Base-by-base conservation (phyloP, 2,329 filamentous ascomycete species). In the Epichloe elymi region DNA sequence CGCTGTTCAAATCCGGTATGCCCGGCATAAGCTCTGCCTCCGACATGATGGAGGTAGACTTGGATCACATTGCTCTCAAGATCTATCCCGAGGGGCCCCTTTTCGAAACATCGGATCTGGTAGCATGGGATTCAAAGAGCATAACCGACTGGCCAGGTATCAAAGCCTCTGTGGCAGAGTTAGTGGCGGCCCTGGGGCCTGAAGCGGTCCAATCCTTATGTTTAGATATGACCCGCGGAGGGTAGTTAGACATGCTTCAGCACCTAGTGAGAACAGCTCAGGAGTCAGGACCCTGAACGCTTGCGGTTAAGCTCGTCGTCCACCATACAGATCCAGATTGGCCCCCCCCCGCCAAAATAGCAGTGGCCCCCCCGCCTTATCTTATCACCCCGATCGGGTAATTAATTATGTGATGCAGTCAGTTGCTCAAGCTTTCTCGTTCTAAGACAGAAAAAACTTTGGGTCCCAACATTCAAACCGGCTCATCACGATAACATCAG, bases 111-210 rank as follows among this genome's bases (percentile, higher is more conserved):
- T 63, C 74, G 51, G 71, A 83, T 60, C 68, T 87, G 8, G 70
- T 76, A 3, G 68, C 69, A 3, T 89, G 85, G 85, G 69, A 79
- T 0, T 61, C 67, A 1, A 72, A 76, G 45, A 66, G 68, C 36
- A 65, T 85, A 3, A 62, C 66, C 12, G 70, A 81, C 46, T 64
- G 69, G 17, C 64, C 67, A 5, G 73, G 72, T 1, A 64, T 86
- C 36, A 86, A 83, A 60, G 75, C 78, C 0, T 71, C 74, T 37
- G 74, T 89, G 52, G 83, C 80, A 1, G 83, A 88, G 59, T 62
- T 88, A 48, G 76, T 82, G 3, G 82, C 84, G 3, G 77, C 78
- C 11, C 64, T 88, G 43, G 86, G 86, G 0, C 70, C 75, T 1
- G 78, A 83, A 42, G 62, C 83, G 46, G 70, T 79, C 43, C 67